These are phyloP conservation scores for Takashimella koratensis DNA, from an alignment of 1,284 basidiomycete genomes.

Conservation along the genomic window DNA sequence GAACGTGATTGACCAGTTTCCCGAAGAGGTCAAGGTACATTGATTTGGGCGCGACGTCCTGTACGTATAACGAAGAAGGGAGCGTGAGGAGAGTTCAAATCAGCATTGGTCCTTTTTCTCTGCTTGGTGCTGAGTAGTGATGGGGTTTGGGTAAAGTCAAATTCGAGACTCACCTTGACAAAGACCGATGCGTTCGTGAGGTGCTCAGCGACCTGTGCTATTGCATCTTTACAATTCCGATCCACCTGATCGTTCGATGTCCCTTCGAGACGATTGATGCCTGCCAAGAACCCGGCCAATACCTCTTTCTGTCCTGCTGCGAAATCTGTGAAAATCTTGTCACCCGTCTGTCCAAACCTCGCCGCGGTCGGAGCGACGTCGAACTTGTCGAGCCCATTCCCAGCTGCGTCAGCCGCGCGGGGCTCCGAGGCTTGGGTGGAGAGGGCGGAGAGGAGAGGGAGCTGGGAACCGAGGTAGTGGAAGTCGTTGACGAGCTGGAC, in stretches of 20 bases:
- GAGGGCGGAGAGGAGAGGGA: too few relatives aligned
- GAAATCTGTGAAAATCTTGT: neutral
- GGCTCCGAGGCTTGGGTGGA: too few relatives aligned
- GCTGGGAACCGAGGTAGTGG: neutral
- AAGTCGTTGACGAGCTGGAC: neutral
- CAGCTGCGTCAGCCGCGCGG: too few relatives aligned
- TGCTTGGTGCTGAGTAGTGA: too few relatives aligned
- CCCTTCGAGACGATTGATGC: slow-evolving; percentile 66
- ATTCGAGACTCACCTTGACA: slow-evolving; percentile 64
- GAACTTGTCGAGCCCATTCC: neutral
- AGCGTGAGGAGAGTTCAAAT: too few relatives aligned
- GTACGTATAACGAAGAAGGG: too few relatives aligned
- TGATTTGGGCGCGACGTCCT: slow-evolving; percentile 56
- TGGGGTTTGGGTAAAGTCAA: too few relatives aligned
- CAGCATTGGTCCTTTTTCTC: too few relatives aligned
- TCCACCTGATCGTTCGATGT: slow-evolving; percentile 72
- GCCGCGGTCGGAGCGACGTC: neutral
- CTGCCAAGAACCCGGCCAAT: slow-evolving; percentile 52
- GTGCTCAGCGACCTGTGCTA: slow-evolving; percentile 64
- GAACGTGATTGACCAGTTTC: slow-evolving; percentile 65
- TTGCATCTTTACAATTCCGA: slow-evolving; percentile 68
- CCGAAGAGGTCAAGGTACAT: slow-evolving; percentile 71
- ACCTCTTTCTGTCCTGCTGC: neutral
- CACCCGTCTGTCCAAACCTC: neutral
- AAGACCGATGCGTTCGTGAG: slow-evolving; percentile 63